These are phyloP conservation scores for Leccinellum albellum DNA, from an alignment of 768 basidiomycete genomes.

Conservation along the genomic window DNA sequence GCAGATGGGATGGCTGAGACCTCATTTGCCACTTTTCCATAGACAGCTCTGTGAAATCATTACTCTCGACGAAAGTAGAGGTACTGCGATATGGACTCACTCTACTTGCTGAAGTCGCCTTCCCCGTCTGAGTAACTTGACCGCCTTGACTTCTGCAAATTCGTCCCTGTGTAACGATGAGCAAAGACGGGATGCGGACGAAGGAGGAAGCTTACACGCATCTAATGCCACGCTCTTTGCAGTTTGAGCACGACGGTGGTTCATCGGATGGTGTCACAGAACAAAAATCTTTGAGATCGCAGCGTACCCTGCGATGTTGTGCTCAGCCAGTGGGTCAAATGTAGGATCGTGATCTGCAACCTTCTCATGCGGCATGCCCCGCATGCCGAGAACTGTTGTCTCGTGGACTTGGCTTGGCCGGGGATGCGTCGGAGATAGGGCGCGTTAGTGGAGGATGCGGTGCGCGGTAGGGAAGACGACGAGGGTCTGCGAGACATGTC, in stretches of 20 bases:
- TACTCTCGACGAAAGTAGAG: constrained; percentile 2
- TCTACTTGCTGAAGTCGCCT: constrained; percentile 81
- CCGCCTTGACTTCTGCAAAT: constrained; percentile 86
- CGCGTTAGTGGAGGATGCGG: constrained; percentile 24
- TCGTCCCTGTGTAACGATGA: constrained; percentile 60
- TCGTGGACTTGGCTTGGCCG: constrained; percentile 68
- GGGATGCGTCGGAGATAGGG: constrained; percentile 46
- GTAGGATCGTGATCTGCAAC: constrained; percentile 32
- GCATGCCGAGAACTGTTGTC: constrained; percentile 90
- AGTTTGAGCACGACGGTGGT: constrained; percentile 74
- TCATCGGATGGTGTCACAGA: constrained; percentile 45
- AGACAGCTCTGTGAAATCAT: constrained; percentile 55
- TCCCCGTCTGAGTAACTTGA: constrained; percentile 77
- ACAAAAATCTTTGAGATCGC: constrained; percentile 84
- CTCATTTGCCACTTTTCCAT: constrained; percentile 60
- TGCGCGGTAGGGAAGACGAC: constrained; percentile 34
- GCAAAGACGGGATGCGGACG: not conserved
- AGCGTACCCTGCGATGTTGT: constrained; percentile 63
- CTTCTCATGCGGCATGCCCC: constrained; percentile 90
- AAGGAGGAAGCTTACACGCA: constrained; percentile 75
- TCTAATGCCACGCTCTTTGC: constrained; percentile 82
- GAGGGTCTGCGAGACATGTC: constrained; percentile 60
- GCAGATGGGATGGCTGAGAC: constrained; percentile 23
- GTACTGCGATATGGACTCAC: constrained; percentile 41
- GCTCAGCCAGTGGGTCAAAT: not conserved